phyloP scores from a whole-genome alignment of 805 yeast genomes.

The Ogataea paraovalis region DNA sequence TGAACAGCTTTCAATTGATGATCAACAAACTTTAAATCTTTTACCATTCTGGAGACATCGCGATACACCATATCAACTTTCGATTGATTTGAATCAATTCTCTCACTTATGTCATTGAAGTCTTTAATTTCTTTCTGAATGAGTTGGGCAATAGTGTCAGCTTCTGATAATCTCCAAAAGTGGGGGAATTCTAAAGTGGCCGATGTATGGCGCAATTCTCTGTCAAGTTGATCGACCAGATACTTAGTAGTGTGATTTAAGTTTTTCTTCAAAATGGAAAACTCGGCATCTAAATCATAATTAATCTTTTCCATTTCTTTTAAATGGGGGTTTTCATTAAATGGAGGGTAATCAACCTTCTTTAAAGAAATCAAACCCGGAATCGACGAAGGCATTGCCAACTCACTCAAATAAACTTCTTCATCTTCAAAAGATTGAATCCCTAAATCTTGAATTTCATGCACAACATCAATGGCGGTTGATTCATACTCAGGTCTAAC shows the following conservation, averaged over 20 bases:
- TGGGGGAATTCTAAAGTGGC: conserved; percentile 21
- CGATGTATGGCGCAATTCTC: conserved; percentile 20
- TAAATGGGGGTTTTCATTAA: conserved; percentile 13
- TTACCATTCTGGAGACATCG: conserved; percentile 6
- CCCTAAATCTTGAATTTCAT: conserved; percentile 1
- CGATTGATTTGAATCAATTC: neutral
- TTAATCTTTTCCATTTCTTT: conserved; percentile 25
- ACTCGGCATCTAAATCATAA: conserved; percentile 30
- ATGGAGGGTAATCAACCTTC: conserved; percentile 21
- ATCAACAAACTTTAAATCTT: conserved; percentile 7
- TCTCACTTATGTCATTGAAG: neutral
- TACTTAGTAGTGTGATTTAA: conserved; percentile 16
- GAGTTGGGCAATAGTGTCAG: conserved; percentile 14
- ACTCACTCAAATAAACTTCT: conserved; percentile 23
- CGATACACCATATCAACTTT: conserved; percentile 1
- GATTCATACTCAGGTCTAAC: neutral
- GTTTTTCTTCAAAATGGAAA: conserved; percentile 24
- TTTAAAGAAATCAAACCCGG: conserved; percentile 23
- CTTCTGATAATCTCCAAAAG: conserved; percentile 31
- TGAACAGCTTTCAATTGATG: conserved; percentile 7
- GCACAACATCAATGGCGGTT: neutral
- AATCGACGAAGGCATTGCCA: conserved; percentile 18
- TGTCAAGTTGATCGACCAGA: conserved; percentile 22
- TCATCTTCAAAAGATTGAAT: conserved; percentile 22
- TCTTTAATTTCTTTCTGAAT: conserved; percentile 3